A percentile compares a stretch with the other conserved stretches of the same genome.
Conservation (phyloP, 2,329 filamentous ascomycete genomes). For the Phyllosticta capitalensis region DNA sequence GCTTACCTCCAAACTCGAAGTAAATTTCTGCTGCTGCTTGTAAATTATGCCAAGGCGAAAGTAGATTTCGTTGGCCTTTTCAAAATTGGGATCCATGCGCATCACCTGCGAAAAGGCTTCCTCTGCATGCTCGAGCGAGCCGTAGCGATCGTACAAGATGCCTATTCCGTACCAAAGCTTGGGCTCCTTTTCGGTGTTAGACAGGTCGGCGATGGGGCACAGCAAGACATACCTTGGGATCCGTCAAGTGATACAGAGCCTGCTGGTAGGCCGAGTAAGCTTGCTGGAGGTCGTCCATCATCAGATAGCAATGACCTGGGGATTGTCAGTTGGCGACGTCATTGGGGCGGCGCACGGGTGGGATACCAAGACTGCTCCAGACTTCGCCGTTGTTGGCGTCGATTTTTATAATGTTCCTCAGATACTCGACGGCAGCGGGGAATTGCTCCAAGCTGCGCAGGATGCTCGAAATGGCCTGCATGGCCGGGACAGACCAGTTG, state of each 20-base stretch:
- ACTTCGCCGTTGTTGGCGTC: slow-evolving; percentile 87
- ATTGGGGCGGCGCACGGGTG: background rate
- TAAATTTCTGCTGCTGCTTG: slow-evolving; percentile 94
- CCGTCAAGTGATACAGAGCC: slow-evolving; percentile 81
- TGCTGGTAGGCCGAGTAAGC: slow-evolving; percentile 96
- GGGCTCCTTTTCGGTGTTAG: slow-evolving; percentile 54
- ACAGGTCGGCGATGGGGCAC: background rate
- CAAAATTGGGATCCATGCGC: slow-evolving; percentile 95
- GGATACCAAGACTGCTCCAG: slow-evolving; percentile 84
- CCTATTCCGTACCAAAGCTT: slow-evolving; percentile 99
- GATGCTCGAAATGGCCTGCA: slow-evolving; percentile 90
- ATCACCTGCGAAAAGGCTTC: slow-evolving; percentile 98
- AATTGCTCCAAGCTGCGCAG: slow-evolving; percentile 89
- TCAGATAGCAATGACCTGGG: slow-evolving; percentile 89
- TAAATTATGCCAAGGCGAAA: slow-evolving; percentile 99
- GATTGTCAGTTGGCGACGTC: slow-evolving; percentile 12
- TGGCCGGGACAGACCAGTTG: slow-evolving; percentile 75
- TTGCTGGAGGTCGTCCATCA: slow-evolving; percentile 97
- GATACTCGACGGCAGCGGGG: slow-evolving; percentile 84
- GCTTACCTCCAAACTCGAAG: slow-evolving; percentile 76
- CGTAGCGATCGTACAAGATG: slow-evolving; percentile 93
- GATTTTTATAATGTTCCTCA: slow-evolving; percentile 82
- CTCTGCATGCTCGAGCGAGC: slow-evolving; percentile 91
- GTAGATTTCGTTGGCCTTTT: slow-evolving; percentile 98
- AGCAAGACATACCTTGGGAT: slow-evolving; percentile 55